Evolutionary conservation across 1,284 basidiomycete genomes (phyloP).

Genomic region (Trametes versicolor): DNA sequence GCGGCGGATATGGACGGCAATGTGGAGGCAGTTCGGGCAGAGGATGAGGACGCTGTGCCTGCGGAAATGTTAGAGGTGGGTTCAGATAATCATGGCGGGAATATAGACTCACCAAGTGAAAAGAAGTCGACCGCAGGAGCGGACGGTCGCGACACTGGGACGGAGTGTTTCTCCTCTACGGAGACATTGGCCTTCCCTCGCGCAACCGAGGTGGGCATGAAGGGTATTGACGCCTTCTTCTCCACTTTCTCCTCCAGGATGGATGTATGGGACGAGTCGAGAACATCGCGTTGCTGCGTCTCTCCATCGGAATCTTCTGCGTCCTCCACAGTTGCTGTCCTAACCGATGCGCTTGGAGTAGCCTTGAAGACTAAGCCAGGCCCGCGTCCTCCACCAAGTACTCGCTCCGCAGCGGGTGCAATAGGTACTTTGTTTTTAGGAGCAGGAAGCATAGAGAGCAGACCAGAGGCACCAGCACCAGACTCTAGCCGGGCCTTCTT

Average conservation of each 20-base stretch:
- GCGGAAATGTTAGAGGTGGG: neutral
- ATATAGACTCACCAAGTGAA: slow-evolving; percentile 54
- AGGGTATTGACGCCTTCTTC: slow-evolving; percentile 49
- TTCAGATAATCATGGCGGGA: neutral
- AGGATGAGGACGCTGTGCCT: slow-evolving; percentile 34
- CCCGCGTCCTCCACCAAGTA: slow-evolving; percentile 71
- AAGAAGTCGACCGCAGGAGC: slow-evolving; percentile 73
- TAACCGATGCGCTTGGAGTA: slow-evolving; percentile 27
- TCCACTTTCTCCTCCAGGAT: slow-evolving; percentile 31
- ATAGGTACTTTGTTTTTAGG: slow-evolving; percentile 69
- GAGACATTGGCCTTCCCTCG: slow-evolving; percentile 71
- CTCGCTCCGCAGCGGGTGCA: slow-evolving; percentile 56
- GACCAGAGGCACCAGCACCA: slow-evolving; percentile 69
- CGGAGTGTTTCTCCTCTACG: slow-evolving; percentile 58
- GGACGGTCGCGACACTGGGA: slow-evolving; percentile 43
- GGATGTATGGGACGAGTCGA: slow-evolving; percentile 23
- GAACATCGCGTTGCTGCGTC: slow-evolving; percentile 6
- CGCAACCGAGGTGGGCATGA: slow-evolving; percentile 65
- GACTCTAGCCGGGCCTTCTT: slow-evolving; percentile 66
- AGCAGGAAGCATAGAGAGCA: slow-evolving; percentile 79
- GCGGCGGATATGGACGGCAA: slow-evolving; percentile 39
- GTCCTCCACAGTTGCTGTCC: slow-evolving; percentile 38
- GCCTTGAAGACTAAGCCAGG: slow-evolving; percentile 68
- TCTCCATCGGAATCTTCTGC: slow-evolving; percentile 34
- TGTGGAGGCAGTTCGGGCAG: slow-evolving; percentile 25